phyloP scores from a whole-genome alignment of 2,329 filamentous ascomycete genomes.

The Boeremia exigua region DNA sequence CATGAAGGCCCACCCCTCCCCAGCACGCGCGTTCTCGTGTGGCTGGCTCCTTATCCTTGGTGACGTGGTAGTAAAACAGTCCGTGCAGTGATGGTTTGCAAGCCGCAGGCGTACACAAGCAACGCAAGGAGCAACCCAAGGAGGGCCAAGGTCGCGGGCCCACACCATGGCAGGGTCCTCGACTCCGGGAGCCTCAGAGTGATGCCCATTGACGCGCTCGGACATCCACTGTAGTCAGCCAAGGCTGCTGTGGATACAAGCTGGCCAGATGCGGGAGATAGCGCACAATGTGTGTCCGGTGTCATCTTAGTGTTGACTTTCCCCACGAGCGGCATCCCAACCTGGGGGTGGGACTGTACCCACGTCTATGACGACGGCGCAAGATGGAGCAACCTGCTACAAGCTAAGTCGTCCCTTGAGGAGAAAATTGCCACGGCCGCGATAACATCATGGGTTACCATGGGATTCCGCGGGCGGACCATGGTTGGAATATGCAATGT shows the following conservation, averaged over 20 bases:
- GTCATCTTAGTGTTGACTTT: slow-evolving; percentile 24
- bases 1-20: slow-evolving; percentile 32
- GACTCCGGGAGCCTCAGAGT: slow-evolving; percentile 37
- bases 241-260: slow-evolving; percentile 23
- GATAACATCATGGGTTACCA: slow-evolving; percentile 21
- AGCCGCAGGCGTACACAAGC: slow-evolving; percentile 41
- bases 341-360: slow-evolving; percentile 9
- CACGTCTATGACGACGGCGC: slow-evolving; percentile 11
- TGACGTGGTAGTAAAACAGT: slow-evolving; percentile 46
- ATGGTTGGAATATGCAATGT: slow-evolving; percentile 21
- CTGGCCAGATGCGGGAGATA: slow-evolving; percentile 24
- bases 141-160: slow-evolving; percentile 36
- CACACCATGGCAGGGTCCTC: slow-evolving; percentile 34
- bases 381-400: neutral
- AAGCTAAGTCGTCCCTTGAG: slow-evolving; percentile 3
- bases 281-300: slow-evolving; percentile 20
- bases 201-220: slow-evolving; percentile 32
- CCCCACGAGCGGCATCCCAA: slow-evolving; percentile 13
- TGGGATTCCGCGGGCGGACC: slow-evolving; percentile 20
- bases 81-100: slow-evolving; percentile 38
- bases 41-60: slow-evolving; percentile 32
- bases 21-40: slow-evolving; percentile 39
- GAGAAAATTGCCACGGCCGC: slow-evolving; percentile 1
- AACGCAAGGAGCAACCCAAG: slow-evolving; percentile 47
- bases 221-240: slow-evolving; percentile 24